These are phyloP conservation scores for Porcisia hertigi DNA, from an alignment of 208 protist species.

Conservation along the genomic window DNA sequence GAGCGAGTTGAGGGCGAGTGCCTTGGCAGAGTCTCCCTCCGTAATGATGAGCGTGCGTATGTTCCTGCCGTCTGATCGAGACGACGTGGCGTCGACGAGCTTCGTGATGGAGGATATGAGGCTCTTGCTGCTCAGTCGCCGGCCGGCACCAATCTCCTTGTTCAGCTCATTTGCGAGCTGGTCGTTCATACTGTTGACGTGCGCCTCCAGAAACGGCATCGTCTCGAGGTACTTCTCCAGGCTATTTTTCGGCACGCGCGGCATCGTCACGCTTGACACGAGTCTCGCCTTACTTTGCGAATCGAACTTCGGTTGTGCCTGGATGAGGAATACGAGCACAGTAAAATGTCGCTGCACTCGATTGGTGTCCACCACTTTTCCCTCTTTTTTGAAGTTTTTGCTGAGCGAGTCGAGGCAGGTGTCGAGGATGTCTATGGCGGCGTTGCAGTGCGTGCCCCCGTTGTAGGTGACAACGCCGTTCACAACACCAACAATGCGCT, in stretches of 20 bases:
- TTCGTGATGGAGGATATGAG: conserved; percentile 96
- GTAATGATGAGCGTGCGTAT: conserved; percentile 98
- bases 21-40: conserved; percentile 99
- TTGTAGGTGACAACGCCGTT: conserved; percentile 99
- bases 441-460: conserved; percentile 98
- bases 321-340: conserved; percentile 98
- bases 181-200: conserved; percentile 70
- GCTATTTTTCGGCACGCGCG: conserved; percentile 85
- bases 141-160: conserved; percentile 76
- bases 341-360: conserved; percentile 96
- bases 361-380: conserved; percentile 92
- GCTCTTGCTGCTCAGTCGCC: conserved; percentile 70
- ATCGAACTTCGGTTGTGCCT: conserved; percentile 99
- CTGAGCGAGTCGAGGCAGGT: conserved; percentile 64
- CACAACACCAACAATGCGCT: conserved; percentile 98
- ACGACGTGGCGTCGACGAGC: conserved; percentile 93
- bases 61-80: conserved; percentile 68
- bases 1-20: conserved; percentile 96
- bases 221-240: conserved; percentile 81
- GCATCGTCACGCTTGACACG: conserved; percentile 86
- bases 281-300: conserved; percentile 99
- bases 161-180: conserved; percentile 79
- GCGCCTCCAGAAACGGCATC: conserved; percentile 85
- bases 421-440: conserved; percentile 91
- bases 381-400: conserved; percentile 73